Evolutionary conservation across 805 yeast genomes (phyloP), one percentile per base, ranked within the genome.

Genomic region (Tetrapisispora nanseiensis): DNA sequence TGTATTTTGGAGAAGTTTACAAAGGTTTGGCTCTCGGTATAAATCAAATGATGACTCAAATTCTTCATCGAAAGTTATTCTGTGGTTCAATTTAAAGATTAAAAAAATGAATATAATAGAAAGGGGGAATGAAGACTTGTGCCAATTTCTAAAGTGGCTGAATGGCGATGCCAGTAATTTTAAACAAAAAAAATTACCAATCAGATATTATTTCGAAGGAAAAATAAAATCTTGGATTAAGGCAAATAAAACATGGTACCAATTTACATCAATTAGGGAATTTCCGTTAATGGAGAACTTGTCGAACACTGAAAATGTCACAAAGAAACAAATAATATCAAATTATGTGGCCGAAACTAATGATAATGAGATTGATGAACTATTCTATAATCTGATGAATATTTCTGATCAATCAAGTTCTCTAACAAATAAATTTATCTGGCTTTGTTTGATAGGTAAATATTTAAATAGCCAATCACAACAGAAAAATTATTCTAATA

Each of bases 1-100:
- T 23, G 48, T 54, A 12, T 75, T 81, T 47, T 82, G 89, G 89
- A 58, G 65, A 40, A 49, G 65, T 0, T 47, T 74, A 3, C 56
- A 68, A 13, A 54, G 55, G 3, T 51, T 71, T 9, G 65, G 72
- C 15, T 61, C 59, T 27, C 54, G 54, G 2, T 56, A 65, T 16
- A 62, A 61, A 18, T 53, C 66, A 4, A 54, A 54, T 2, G 52
- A 54, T 9, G 54, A 57, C 2, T 58, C 54, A n/a, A 46, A 61
- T 1, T 42, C 61, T 10, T 50, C 52, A 2, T 55, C 60, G 12
- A 67, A 61, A 37, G 57, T 78, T 0, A 52, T 66, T 8, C 63
- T 68, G 10, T 82, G 90, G 90, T 35, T 35, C 3, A 24, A 11
- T 12, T 35, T 23, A 23, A 35, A 26, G 11, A 15, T 35, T 7